A percentile compares a stretch with the other conserved stretches of the same genome.
phyloP scores from a whole-genome alignment of 345 rosid genomes.

The Syzygium jambos region DNA sequence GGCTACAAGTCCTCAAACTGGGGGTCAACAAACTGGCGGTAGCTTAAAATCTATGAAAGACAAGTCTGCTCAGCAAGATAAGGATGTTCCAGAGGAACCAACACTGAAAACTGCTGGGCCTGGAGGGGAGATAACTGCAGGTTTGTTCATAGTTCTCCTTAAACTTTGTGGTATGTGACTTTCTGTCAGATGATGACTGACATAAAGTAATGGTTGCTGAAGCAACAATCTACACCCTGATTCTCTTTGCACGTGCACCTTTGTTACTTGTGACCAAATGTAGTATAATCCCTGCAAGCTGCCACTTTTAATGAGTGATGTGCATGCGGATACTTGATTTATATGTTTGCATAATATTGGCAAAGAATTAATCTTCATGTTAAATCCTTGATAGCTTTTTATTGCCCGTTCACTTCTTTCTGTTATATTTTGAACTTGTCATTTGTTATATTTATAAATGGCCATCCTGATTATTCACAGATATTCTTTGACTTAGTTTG shows the following conservation, averaged over 20 bases:
- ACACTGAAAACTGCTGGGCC: slow-evolving; percentile 87
- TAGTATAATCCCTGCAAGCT: background rate
- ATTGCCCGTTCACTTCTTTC: background rate
- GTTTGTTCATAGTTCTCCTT: slow-evolving; percentile 25
- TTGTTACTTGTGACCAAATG: background rate
- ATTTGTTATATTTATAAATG: background rate
- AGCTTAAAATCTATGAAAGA: slow-evolving; percentile 87
- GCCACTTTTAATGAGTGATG: background rate
- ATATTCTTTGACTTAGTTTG: background rate
- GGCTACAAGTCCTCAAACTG: slow-evolving; percentile 91
- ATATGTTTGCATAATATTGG: background rate
- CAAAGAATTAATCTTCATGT: background rate
- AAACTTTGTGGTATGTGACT: background rate
- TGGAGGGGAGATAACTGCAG: slow-evolving; percentile 96
- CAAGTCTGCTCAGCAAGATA: slow-evolving; percentile 54
- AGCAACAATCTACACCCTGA: background rate
- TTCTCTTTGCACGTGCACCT: background rate
- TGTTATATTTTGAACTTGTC: background rate
- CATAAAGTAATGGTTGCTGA: background rate
- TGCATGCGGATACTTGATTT: background rate
- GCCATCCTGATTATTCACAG: background rate
- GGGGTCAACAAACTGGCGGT: slow-evolving; percentile 62
- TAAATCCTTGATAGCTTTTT: background rate
- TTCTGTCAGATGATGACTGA: background rate
- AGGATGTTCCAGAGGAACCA: slow-evolving; percentile 71